A percentile compares a stretch with the other conserved stretches of the same genome.
phyloP scores from a whole-genome alignment of 176 grass and related monocot species.

The Phoenix roebelenii region DNA sequence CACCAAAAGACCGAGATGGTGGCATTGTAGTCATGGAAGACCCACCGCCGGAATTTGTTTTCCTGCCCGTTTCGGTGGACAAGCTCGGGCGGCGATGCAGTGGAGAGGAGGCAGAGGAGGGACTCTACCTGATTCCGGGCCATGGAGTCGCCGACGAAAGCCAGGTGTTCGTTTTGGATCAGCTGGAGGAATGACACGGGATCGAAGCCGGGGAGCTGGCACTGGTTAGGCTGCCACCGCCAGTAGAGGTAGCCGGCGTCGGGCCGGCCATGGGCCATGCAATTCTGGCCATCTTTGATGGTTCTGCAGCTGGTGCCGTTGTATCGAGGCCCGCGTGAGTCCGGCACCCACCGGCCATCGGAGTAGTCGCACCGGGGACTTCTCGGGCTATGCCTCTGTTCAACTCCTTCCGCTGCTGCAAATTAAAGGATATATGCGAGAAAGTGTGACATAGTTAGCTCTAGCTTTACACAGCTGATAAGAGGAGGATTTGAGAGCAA shows the following conservation, averaged over 20 bases:
- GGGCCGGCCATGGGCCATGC: conserved; percentile 53
- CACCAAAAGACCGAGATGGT: conserved; percentile 84
- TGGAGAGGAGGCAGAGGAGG: conserved; percentile 50
- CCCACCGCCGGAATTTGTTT: conserved; percentile 68
- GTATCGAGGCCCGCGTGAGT: conserved; percentile 30
- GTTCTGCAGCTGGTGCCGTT: conserved; percentile 50
- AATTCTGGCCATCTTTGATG: conserved; percentile 69
- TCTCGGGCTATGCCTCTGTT: too few relatives aligned
- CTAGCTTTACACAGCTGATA: too few relatives aligned
- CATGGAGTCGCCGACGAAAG: conserved; percentile 71
- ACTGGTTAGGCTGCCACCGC: conserved; percentile 53
- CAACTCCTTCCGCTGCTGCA: too few relatives aligned
- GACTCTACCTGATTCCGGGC: conserved; percentile 64
- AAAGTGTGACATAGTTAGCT: too few relatives aligned
- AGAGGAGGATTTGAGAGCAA: too few relatives aligned
- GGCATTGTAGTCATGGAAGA: conserved; percentile 39
- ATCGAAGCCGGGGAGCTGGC: conserved; percentile 40
- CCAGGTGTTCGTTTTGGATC: conserved; percentile 38
- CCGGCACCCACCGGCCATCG: conserved; percentile 44
- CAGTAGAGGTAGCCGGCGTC: conserved; percentile 53
- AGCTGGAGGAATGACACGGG: conserved; percentile 33
- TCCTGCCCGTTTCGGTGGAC: conserved; percentile 37
- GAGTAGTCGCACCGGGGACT: conserved; percentile 37
- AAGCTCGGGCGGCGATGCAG: conserved; percentile 27
- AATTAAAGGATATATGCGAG: too few relatives aligned